These are phyloP conservation scores for Lachnellula suecica DNA, from an alignment of 2,329 filamentous ascomycete genomes.

Conservation along the genomic window DNA sequence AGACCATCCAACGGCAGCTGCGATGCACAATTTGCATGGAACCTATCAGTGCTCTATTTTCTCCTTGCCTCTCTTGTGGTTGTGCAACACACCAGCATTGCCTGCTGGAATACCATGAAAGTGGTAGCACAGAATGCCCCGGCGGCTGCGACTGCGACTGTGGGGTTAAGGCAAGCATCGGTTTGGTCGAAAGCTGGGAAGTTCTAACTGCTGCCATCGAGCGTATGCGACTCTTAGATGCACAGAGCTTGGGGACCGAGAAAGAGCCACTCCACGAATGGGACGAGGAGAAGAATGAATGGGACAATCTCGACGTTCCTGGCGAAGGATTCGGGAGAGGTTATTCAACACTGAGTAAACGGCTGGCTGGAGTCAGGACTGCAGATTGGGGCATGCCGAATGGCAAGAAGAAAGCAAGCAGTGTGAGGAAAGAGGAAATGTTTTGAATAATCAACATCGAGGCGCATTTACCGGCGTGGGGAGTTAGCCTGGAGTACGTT, in stretches of 20 bases:
- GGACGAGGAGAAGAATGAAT: constrained; percentile 23
- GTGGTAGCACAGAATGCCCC: constrained; percentile 53
- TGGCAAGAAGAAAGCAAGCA: constrained; percentile 29
- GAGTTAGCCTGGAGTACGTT: too few relatives aligned
- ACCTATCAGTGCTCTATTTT: constrained; percentile 58
- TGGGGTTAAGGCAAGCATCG: constrained; percentile 53
- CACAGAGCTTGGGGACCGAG: constrained; percentile 8
- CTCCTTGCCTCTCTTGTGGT: constrained; percentile 61
- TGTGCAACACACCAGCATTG: constrained; percentile 61
- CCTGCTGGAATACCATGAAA: constrained; percentile 27
- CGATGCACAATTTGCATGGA: constrained; percentile 63
- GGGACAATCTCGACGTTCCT: constrained; percentile 23
- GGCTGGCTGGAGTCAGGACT: constrained; percentile 28
- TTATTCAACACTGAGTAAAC: constrained; percentile 28
- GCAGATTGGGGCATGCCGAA: constrained; percentile 28
- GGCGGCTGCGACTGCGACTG: constrained; percentile 67
- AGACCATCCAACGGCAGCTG: constrained; percentile 54
- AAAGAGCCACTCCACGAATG: constrained; percentile 6
- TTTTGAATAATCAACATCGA: constrained; percentile 4
- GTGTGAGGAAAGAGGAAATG: constrained; percentile 29
- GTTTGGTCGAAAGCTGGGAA: constrained; percentile 61
- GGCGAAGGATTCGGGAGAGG: constrained; percentile 21
- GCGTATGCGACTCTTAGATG: constrained; percentile 23
- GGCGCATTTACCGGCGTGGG: too few relatives aligned
- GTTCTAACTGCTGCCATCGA: constrained; percentile 47